These are phyloP conservation scores for Ustilago shanxiensis DNA, from an alignment of 1,284 basidiomycete genomes.

Conservation along the genomic window DNA sequence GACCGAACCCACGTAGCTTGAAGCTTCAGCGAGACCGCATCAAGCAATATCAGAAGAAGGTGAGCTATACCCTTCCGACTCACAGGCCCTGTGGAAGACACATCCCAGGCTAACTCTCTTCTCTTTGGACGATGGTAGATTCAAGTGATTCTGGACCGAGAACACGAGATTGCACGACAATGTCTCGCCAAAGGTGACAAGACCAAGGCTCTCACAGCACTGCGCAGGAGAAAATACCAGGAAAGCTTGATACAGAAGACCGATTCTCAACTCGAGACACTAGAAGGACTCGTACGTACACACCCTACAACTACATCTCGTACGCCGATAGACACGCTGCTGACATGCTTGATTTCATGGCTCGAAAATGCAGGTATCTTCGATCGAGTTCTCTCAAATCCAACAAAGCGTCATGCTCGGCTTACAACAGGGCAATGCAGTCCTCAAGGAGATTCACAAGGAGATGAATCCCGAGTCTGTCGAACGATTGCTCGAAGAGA, in stretches of 20 bases:
- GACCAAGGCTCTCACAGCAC: conserved; percentile 85
- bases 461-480: conserved; percentile 92
- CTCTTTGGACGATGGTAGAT: conserved; percentile 75
- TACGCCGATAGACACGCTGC: background rate
- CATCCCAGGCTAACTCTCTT: background rate
- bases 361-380: conserved; percentile 78
- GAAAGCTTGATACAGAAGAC: conserved; percentile 88
- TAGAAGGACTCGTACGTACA: conserved; percentile 88
- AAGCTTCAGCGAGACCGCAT: conserved; percentile 96
- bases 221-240: conserved; percentile 92
- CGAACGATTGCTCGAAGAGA: conserved; percentile 92
- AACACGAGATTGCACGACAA: conserved; percentile 87
- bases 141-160: conserved; percentile 85
- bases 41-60: conserved; percentile 93
- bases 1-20: too few species aligned
- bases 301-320: background rate
- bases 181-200: conserved; percentile 86
- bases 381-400: conserved; percentile 94
- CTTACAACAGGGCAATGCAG: conserved; percentile 90
- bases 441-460: conserved; percentile 90
- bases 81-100: background rate
- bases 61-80: conserved; percentile 63
- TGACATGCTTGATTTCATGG: background rate
- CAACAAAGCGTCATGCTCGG: conserved; percentile 93
- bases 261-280: conserved; percentile 86